Base-by-base conservation (phyloP, 2,329 filamentous ascomycete genomes). In the Epichloe brachyelytri region DNA sequence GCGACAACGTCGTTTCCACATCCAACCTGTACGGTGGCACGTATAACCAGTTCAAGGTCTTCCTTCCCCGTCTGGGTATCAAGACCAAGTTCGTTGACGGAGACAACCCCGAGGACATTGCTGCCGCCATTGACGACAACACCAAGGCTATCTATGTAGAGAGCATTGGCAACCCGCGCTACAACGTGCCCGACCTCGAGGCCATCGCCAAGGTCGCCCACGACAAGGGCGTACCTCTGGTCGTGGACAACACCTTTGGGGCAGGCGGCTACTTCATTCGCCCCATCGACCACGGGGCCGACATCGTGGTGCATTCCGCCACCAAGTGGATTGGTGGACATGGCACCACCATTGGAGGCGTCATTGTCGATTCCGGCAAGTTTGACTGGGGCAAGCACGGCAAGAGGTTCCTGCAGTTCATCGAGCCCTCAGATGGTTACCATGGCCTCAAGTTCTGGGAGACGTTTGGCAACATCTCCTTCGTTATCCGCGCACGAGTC, bases 321-420 rank as follows among this genome's bases (percentile, higher is more conserved):
- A 95, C 90, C 53, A 96, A 96, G 70, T 96, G 90, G 90, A 96
- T 97, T 56, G 90, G 90, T 52, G 90, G 90, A 41, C 91, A 97
- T 68, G 91, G 90, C 54, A 95, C 90, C 40, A 95, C 90, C 26
- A 86, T 96, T 58, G 90, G 78, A 52, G 90, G 90, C 54, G 78
- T 95, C 43, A 78, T 96, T 36, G 75, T 96, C 56, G 90, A 96
- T 71, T 80, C 83, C 58, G 90, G 90, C 61, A 93, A 88, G 66
- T 97, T 96, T 65, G 85, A 95, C 74, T 97, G 91, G 90, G 88
- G 86, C 59, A 85, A 85, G 69, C 71, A 95, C 65, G 85, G 75
- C 45, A 79, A 79, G 60, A 83, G 90, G 19, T 97, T 97, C 76
- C 91, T 91, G 1, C 88, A 96, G 67, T 89, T 98, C 74, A 79